Base-by-base conservation (phyloP, 352 stramenopile genomes). In the Blastocystis sp. region DNA sequence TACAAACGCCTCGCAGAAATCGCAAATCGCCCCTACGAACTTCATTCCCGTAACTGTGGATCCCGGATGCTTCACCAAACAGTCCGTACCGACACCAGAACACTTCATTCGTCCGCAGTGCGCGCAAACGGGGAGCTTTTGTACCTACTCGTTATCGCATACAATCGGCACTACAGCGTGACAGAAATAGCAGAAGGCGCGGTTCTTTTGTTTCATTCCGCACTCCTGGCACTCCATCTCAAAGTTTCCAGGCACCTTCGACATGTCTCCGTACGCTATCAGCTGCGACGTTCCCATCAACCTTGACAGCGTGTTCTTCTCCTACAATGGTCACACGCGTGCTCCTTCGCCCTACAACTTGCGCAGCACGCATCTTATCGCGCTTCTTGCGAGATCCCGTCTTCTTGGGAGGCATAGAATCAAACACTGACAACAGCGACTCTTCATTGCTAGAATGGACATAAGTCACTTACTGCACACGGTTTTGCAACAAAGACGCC, bases 151-250 rank as follows among this genome's bases (percentile, higher is more conserved):
- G 1, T 40, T 38, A 45, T 6, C 60, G 19, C 48, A 78, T 54
- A 38, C 3, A 3, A 62, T 19, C 52, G 11, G n/a, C 24, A 21
- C 19, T 48, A 88, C 78, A 4, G 78, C 61, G 45, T 88, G 78
- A 79, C 78, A 88, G 34, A 88, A 88, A 62, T 88, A 88, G 54
- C 78, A 88, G 57, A 88, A 88, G 21, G 78, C 78, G 14, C 78
- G 57, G 60, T 88, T 88, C 34, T 79, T 76, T 52, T 88, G 78
- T 21, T 76, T 88, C 68, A 88, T 79, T 45, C 78, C 78, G 28
- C 78, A 88, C 66, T 88, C 78, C 19, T n/a, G 28, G 52, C 78
- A 88, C 42, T 76, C 68, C 78, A 88, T 88, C 11, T 79, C 68
- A 54, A 76, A 76, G 78, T 88, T 88, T 11, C 78, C 64, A n/a